Base-by-base conservation (phyloP, 495 filamentous ascomycete species). In the Hypoxylon perforatum region DNA sequence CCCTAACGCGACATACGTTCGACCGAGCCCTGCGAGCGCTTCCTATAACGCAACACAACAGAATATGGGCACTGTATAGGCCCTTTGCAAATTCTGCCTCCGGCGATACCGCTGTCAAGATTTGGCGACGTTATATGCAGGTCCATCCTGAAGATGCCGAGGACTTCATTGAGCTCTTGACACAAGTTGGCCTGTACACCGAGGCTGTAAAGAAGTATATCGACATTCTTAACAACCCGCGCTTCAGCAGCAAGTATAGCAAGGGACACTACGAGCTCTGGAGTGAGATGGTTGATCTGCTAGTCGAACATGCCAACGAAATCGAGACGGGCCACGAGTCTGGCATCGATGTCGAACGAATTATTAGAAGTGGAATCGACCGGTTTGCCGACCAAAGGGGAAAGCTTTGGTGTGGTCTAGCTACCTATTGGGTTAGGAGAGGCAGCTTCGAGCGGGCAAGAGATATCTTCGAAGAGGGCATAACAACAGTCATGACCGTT, bases 401-500 rank as follows among this genome's bases (percentile, higher is more conserved):
- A 25, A 97, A 96, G 70, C 80, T 99, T n/a, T 98, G 96, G 95
- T 92, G 90, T 51, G 94, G 93, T 17, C 77, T 99, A 48, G 96
- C 95, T 38, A 96, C 95, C 11, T 99, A 99, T 75, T 98, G 94
- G 93, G 96, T 94, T 73, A 94, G 90, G 14, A 91, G 87, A 70
- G 93, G 93, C 28, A 92, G 91, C 66, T 97, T 97, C 72, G 96
- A 99, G 75, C 76, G 81, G 18, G 93, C 95, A 0, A 81, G 95
- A 65, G 95, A 99, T 77, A 84, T 96, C 18, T 97, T 97, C 67
- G 96, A 99, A 78, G 94, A 98, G 78, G 96, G 93, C 45, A 92
- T 98, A 64, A 97, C 92, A 23, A 98, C 95, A 0, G 96, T 97
- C 57, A 97, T 97, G 94, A 99, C 96, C 3, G 93, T 98, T n/a